Base-by-base conservation (phyloP, 495 filamentous ascomycete species). In the Friedmanniomyces simplex region DNA sequence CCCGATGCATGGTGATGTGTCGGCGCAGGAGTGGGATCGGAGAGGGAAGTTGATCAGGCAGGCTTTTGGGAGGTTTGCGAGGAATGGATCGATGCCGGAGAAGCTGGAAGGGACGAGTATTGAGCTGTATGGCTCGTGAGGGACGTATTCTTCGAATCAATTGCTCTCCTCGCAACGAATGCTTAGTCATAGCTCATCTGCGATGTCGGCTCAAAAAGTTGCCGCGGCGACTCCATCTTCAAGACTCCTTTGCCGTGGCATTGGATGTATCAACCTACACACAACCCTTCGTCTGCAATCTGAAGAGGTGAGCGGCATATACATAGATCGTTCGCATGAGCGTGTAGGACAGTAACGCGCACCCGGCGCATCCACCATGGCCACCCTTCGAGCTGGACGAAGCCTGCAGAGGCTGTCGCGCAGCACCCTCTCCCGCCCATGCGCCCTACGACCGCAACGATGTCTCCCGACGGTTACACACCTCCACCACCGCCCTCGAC, bases 401-500 rank as follows among this genome's bases (percentile, higher is more conserved):
- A 55, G 60, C 39, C 60, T 63, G 21, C 55, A 58, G 43, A 26
- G 55, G 45, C 60, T 63, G 41, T 25, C 50, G 6, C 21, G 48
- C n/a, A 28, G 2, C 28, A 28, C 50, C 1, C 39, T 20, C 11
- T 12, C 47, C 18, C 14, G 28, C 20, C n/a, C 49, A 47, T 14
- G 12, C 30, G 10, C 4, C 46, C 2, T 1, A n/a, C 8, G 8
- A 51, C 3, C 55, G 6, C 39, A 37, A 50, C 28, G n/a, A 39
- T 49, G 47, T 22, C 41, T 28, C 46, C 30, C 52, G 10, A 42
- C 32, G 7, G 14, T 42, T 1, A 48, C 59, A 52, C 32, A 54
- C 52, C 52, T 55, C 46, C 53, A 63, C 48, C 61, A 60, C 52
- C 51, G 57, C 10, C 61, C 57, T 3, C 61, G 61, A 32, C 18